Conservation (phyloP, 2,329 filamentous ascomycete species). For the Nannizziopsis arthrosporioides region DNA sequence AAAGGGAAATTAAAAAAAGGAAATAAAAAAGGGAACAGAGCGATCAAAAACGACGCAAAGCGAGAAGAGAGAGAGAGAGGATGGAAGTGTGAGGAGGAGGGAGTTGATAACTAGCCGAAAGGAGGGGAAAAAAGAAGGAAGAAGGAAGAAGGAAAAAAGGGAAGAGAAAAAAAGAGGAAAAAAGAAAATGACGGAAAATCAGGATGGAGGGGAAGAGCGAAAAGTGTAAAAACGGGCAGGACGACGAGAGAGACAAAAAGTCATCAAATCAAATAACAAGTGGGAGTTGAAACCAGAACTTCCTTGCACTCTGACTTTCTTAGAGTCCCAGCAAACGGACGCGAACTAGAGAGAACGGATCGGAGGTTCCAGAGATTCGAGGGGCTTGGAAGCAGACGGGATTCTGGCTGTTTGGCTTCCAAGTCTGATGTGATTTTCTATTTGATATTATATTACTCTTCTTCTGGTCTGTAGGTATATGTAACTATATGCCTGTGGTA, state of each 20-base stretch:
- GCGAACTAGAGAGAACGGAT: too few relatives aligned
- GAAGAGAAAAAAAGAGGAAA: not conserved
- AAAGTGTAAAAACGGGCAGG: not conserved
- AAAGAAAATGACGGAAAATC: not conserved
- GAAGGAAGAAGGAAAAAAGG: not conserved
- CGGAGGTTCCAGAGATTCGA: too few relatives aligned
- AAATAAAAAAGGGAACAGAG: too few relatives aligned
- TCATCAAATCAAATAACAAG: not conserved
- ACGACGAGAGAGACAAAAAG: too few relatives aligned
- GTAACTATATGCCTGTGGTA: too few relatives aligned
- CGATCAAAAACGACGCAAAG: constrained; percentile 1
- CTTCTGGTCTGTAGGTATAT: too few relatives aligned
- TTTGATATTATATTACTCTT: too few relatives aligned
- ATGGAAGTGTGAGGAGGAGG: constrained; percentile 2
- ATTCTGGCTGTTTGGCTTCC: too few relatives aligned
- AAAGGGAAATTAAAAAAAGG: constrained; percentile 1
- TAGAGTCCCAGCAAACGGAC: too few relatives aligned
- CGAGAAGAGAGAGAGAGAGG: not conserved
- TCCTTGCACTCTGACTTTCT: not conserved
- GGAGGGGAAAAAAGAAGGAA: constrained; percentile 5
- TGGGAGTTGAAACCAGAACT: constrained; percentile 10
- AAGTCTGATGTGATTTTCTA: too few relatives aligned
- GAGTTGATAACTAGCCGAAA: not conserved
- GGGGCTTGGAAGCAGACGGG: too few relatives aligned
- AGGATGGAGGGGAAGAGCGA: not conserved